A percentile compares a stretch with the other conserved stretches of the same genome.
phyloP scores from a whole-genome alignment of 2,329 filamentous ascomycete species.

The Colletotrichum sp. region DNA sequence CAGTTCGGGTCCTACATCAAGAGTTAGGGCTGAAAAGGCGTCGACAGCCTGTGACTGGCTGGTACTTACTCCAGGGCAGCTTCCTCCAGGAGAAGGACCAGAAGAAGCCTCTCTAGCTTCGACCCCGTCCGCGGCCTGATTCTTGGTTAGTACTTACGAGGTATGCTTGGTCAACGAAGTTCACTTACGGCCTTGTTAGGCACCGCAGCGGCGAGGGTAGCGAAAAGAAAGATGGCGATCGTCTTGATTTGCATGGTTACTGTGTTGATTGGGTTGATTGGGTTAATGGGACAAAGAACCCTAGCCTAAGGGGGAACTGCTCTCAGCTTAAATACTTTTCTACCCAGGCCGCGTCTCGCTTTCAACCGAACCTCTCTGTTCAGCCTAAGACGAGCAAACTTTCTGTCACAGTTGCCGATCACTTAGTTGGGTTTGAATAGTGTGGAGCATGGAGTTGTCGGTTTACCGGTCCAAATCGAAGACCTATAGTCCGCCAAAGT shows the following conservation, averaged over 20 bases:
- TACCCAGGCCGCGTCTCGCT: background rate
- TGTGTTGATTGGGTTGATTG: background rate
- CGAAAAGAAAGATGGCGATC: background rate
- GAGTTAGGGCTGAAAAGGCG: background rate
- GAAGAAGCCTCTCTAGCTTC: background rate
- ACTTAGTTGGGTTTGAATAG: background rate
- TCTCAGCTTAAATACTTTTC: background rate
- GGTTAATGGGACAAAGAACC: fast-evolving
- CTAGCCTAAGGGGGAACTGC: fast-evolving
- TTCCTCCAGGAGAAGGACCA: background rate
- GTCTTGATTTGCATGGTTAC: background rate
- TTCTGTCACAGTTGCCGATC: background rate
- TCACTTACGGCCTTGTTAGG: background rate
- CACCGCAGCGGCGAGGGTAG: background rate
- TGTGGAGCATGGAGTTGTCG: background rate
- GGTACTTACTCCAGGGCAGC: background rate
- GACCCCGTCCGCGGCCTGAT: background rate
- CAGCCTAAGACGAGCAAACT: background rate
- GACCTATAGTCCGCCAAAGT: background rate
- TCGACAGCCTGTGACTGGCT: fast-evolving
- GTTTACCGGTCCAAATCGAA: background rate
- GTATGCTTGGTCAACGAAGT: fast-evolving
- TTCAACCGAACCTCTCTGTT: background rate
- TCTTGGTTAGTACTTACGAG: background rate
- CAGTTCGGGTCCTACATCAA: background rate